Conservation (phyloP, 2,329 filamentous ascomycete species). For the Hymenotorrendiella dingleyae region DNA sequence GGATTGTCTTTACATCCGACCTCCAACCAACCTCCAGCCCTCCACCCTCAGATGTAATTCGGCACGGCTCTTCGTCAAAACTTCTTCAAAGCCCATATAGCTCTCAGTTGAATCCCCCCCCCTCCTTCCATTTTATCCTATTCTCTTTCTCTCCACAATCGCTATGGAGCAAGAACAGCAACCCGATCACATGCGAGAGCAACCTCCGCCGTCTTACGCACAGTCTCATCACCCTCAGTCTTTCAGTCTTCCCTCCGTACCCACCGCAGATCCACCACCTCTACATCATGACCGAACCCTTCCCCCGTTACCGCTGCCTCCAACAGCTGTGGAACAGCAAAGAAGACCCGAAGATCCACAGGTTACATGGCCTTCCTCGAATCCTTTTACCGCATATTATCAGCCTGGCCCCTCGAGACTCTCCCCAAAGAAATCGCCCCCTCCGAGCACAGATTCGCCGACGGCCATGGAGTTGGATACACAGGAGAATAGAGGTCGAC, state of each 20-base stretch:
- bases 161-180: too few species aligned
- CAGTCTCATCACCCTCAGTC: constrained; percentile 28
- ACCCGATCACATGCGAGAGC: constrained; percentile 30
- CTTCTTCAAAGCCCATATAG: not conserved
- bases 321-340: constrained; percentile 19
- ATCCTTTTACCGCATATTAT: constrained; percentile 31
- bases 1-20: not conserved
- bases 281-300: constrained; percentile 28
- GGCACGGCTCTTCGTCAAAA: too few species aligned
- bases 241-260: constrained; percentile 24
- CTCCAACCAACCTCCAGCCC: not conserved
- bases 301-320: constrained; percentile 25
- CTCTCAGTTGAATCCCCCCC: too few species aligned
- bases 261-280: constrained; percentile 23
- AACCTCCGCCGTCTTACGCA: constrained; percentile 27
- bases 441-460: constrained; percentile 20
- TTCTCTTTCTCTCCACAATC: too few species aligned
- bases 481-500: constrained; percentile 22
- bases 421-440: constrained; percentile 23
- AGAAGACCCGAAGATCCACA: constrained; percentile 22
- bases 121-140: too few species aligned
- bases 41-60: not conserved
- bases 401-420: constrained; percentile 27
- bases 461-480: constrained; percentile 28
- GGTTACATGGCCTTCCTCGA: constrained; percentile 29